These are phyloP conservation scores for Pleurozium schreberi DNA, from an alignment of 225 moss, liverwort and hornwort genomes.

Conservation along the genomic window DNA sequence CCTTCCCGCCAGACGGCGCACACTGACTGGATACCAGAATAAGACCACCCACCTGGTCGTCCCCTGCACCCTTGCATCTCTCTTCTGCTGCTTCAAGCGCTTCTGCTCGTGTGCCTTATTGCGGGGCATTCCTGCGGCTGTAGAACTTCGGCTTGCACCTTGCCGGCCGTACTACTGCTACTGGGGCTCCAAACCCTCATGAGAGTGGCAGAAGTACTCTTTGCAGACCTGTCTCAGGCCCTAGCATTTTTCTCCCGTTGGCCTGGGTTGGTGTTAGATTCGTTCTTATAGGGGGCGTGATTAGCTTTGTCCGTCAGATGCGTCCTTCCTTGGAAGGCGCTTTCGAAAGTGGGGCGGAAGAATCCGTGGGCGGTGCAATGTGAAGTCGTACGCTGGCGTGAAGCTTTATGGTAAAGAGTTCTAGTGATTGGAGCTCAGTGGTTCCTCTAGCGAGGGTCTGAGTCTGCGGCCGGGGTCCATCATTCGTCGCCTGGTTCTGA, in stretches of 20 bases:
- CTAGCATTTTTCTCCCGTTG: neutral
- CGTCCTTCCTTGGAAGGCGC: neutral
- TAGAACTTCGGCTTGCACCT: neutral
- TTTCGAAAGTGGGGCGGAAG: neutral
- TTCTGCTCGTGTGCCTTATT: too few relatives aligned
- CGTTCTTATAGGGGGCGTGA: neutral
- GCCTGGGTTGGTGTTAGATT: neutral
- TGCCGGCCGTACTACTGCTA: neutral
- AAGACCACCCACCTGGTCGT: too few relatives aligned
- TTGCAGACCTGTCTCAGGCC: neutral
- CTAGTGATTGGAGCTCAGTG: neutral
- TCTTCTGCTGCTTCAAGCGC: neutral
- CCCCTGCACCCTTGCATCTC: neutral
- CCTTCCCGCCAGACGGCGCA: neutral
- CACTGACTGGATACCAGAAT: neutral
- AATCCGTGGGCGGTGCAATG: neutral
- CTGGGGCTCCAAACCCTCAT: neutral
- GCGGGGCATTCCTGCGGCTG: neutral
- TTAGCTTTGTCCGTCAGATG: neutral
- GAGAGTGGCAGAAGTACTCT: too few relatives aligned
- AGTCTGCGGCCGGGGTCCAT: neutral
- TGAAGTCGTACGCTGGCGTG: neutral
- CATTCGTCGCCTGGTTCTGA: neutral
- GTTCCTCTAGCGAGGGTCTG: too few relatives aligned
- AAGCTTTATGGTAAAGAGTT: neutral